Base-by-base conservation (phyloP, 768 basidiomycete genomes). In the Boletus rubescentipes region DNA sequence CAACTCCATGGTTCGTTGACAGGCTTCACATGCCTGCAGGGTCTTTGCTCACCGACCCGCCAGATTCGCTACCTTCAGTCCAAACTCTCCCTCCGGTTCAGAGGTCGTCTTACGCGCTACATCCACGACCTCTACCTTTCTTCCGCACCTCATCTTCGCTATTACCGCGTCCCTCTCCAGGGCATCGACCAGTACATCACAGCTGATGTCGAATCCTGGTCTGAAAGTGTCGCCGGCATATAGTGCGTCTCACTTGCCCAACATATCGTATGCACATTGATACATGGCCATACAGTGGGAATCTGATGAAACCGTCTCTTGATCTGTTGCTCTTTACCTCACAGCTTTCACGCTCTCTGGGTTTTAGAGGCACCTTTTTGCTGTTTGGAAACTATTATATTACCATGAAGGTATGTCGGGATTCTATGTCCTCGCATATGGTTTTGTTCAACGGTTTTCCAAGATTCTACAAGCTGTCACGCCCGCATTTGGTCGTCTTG, bases 121-220 rank as follows among this genome's bases (percentile, higher is more conserved):
- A 86, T 88, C 0, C 88, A 95, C 66, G 94, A 96, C 66, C 78
- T 98, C 12, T 98, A 98, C 68, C 83, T 98, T 53, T 89, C 87
- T 21, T 80, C 86, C 0, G 72, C 79, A 4, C 89, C 86, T 5
- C 70, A 90, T 53, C 72, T 91, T 26, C 80, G 87, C 11, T 92
- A 92, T 65, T 88, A 89, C 67, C 72, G 79, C 11, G 67, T 77
- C 32, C 77, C 80, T 42, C 76, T 84, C 38, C 89, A 92, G 26
- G 89, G 89, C 5, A 79, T 92, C 20, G 93, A 94, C 61, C 93
- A 96, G 70, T 94, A 93, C 67, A 85, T 98, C 61, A 97, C 96
- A 1, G 87, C 92, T 12, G 96, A 98, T 65, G 83, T 98, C 16
- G 87, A 90, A 37, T 79, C 89, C 2, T 98, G 95, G 82, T 85